Percentiles rank a stretch among this genome's conserved stretches.
Evolutionary conservation across 148 eudicot genomes (phyloP).

Genomic region (Pharnaceum exiguum): DNA sequence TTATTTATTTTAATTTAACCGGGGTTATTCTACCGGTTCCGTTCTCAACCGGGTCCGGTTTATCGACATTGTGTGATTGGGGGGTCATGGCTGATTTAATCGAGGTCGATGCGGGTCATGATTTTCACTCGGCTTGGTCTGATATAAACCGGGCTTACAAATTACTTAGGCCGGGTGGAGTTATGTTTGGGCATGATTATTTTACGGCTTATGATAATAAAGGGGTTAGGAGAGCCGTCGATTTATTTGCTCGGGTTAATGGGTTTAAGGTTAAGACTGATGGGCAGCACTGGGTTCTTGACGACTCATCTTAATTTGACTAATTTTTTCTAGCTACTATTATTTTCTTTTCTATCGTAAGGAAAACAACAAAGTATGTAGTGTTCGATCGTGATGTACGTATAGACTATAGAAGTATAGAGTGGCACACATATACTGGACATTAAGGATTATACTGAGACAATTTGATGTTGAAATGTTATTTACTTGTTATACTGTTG

Average conservation of each 20-base stretch:
- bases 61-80: conserved; percentile 52
- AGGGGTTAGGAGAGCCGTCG: conserved; percentile 65
- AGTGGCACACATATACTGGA: too few species aligned
- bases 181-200: conserved; percentile 70
- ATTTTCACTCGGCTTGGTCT: conserved; percentile 73
- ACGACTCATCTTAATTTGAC: too few species aligned
- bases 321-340: too few species aligned
- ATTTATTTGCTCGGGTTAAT: conserved; percentile 57
- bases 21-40: conserved; percentile 42
- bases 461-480: too few species aligned
- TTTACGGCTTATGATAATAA: conserved; percentile 38
- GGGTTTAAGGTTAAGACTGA: conserved; percentile 36
- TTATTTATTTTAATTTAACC: conserved; percentile 26
- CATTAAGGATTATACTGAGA: too few species aligned
- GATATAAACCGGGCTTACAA: conserved; percentile 68
- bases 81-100: conserved; percentile 58
- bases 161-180: conserved; percentile 61
- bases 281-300: conserved; percentile 69
- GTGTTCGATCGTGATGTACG: too few species aligned
- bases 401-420: too few species aligned
- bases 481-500: too few species aligned
- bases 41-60: conserved; percentile 46
- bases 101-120: conserved; percentile 73
- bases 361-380: too few species aligned
- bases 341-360: too few species aligned